Percentiles rank a stretch among this genome's conserved stretches.
These are phyloP conservation scores for Verticillium alfalfae DNA, from an alignment of 2,329 filamentous ascomycete genomes.

Conservation along the genomic window DNA sequence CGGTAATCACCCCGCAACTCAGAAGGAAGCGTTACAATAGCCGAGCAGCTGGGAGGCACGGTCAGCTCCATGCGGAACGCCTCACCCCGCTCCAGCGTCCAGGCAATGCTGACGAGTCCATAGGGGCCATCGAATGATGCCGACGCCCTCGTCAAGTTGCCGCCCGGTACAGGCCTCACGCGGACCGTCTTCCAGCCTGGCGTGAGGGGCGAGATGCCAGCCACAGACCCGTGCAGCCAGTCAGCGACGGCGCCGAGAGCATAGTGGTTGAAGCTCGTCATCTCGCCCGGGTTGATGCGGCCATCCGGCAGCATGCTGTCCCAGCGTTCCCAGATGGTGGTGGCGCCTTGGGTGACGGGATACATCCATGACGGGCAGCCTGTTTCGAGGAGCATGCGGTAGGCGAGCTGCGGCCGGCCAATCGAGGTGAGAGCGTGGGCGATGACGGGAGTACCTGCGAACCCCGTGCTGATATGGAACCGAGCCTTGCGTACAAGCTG, in stretches of 20 bases:
- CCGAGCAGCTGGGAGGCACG: conserved; percentile 5
- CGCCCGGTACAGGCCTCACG: conserved; percentile 6
- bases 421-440: conserved; percentile 7
- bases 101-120: conserved; percentile 2
- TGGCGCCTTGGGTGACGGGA: conserved; percentile 25
- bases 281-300: conserved; percentile 28
- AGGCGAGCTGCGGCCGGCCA: conserved; percentile 15
- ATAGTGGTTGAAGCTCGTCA: conserved; percentile 37
- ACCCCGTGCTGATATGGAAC: conserved; percentile 6
- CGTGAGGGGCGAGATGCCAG: conserved; percentile 13
- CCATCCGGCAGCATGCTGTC: conserved; percentile 30
- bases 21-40: conserved; percentile 4
- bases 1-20: neutral
- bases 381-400: conserved; percentile 29
- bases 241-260: conserved; percentile 30
- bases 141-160: conserved; percentile 6
- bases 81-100: neutral
- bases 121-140: conserved; percentile 7
- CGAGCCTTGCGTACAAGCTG: conserved; percentile 4
- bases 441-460: conserved; percentile 7
- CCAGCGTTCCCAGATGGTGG: conserved; percentile 37
- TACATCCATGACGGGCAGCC: conserved; percentile 30
- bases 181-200: conserved; percentile 15
- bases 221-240: conserved; percentile 26
- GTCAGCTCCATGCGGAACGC: conserved; percentile 3